These are phyloP conservation scores for Hemileccinum rubropunctum DNA, from an alignment of 768 basidiomycete species.

Conservation along the genomic window DNA sequence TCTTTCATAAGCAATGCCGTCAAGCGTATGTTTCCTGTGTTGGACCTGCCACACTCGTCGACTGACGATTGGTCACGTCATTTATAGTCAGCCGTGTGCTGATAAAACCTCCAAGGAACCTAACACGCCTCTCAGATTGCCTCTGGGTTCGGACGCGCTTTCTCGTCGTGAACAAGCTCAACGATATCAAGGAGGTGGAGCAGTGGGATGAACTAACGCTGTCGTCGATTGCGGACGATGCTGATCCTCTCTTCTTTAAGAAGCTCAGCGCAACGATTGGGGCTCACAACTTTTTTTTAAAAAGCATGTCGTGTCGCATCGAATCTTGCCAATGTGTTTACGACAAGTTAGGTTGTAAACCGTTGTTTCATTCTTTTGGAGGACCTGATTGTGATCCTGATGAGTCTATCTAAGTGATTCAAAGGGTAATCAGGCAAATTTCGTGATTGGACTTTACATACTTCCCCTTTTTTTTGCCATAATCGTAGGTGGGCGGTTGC, in stretches of 20 bases:
- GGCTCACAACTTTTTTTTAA: background rate
- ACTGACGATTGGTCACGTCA: background rate
- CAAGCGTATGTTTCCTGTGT: conserved; percentile 9
- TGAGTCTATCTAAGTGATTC: too few relatives aligned
- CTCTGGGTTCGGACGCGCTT: conserved; percentile 19
- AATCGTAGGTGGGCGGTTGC: too few relatives aligned
- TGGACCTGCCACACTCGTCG: background rate
- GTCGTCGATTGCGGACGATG: conserved; percentile 21
- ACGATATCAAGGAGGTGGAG: conserved; percentile 13
- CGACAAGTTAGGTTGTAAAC: too few relatives aligned
- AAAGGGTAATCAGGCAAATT: too few relatives aligned
- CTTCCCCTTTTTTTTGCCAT: too few relatives aligned
- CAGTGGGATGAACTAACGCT: conserved; percentile 11
- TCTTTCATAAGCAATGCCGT: background rate
- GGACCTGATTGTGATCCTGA: too few relatives aligned
- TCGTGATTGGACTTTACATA: too few relatives aligned
- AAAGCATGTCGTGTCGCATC: background rate
- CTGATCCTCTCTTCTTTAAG: conserved; percentile 14
- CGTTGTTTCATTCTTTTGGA: too few relatives aligned
- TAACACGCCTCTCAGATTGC: conserved; percentile 21
- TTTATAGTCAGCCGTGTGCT: conserved; percentile 15
- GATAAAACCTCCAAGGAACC: conserved; percentile 15
- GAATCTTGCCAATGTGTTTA: background rate
- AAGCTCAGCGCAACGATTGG: conserved; percentile 4
- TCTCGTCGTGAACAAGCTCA: conserved; percentile 13